These are phyloP conservation scores for Dissophora ornata DNA, from an alignment of 192 early-diverging fungal species.

Conservation along the genomic window DNA sequence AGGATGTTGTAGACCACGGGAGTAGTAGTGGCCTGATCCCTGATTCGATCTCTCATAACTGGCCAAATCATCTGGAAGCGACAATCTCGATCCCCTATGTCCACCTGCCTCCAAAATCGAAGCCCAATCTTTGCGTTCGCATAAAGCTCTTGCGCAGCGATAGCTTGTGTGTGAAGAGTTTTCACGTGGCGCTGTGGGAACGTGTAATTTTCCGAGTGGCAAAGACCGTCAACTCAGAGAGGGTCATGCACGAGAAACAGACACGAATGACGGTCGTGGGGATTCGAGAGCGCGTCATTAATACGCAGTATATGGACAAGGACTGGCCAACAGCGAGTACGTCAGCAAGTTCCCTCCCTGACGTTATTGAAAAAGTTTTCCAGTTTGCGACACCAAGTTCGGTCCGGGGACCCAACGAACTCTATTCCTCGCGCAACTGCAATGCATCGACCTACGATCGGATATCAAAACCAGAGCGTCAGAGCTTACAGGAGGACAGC, in stretches of 20 bases:
- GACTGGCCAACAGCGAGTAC: conserved; percentile 1
- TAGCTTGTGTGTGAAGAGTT: neutral
- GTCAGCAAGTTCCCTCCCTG: neutral
- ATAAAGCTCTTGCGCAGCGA: neutral
- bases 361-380: neutral
- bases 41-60: neutral
- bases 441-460: conserved; percentile 20
- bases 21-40: neutral
- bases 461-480: neutral
- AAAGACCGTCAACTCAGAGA: neutral
- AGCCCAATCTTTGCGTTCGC: neutral
- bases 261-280: neutral
- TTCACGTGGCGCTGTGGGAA: conserved; percentile 18
- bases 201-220: conserved; percentile 7
- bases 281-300: conserved; percentile 15
- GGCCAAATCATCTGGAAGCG: conserved; percentile 13
- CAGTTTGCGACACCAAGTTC: conserved; percentile 13
- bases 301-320: conserved; percentile 1
- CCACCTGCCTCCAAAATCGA: conserved; percentile 11
- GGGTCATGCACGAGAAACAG: neutral
- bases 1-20: conserved; percentile 3
- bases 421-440: conserved; percentile 17
- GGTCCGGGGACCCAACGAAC: conserved; percentile 4
- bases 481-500: neutral
- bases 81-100: conserved; percentile 8